Base-by-base conservation (phyloP, 1,139 yeast species). In the Citeromyces hawaiiensis region DNA sequence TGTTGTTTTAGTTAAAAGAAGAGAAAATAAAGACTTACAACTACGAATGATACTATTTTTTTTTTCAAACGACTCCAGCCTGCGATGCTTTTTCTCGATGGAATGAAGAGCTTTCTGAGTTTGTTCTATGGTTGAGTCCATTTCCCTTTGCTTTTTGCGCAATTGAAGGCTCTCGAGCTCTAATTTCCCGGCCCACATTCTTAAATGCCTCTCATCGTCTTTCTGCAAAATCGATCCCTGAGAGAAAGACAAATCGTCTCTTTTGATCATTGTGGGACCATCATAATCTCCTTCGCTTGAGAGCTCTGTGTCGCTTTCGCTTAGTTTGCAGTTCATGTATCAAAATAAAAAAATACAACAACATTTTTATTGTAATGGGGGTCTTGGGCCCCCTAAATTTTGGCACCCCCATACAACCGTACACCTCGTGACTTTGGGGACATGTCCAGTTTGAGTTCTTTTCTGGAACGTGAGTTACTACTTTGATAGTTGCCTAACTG, bases 381-480 rank as follows among this genome's bases (percentile, higher is more conserved):
- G 21, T 19, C 21, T n/a, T n/a, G n/a, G n/a, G n/a, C 27, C 27
- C 27, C 11, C 9, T 23, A 5, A 7, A 7, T 19, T 5, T 19
- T 19, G 7, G 7, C 21, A 19, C 21, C 21, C 21, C 21, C 11
- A 7, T 11, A 23, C 4, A 23, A 23, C 27, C 27, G 5, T 23
- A 23, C 27, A 23, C 27, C 27, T 23, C 8, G 27, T 23, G 27
- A 23, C 27, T 23, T 23, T 9, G 27, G 27, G 27, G 27, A 23
- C 7, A 43, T 46, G 49, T 47, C 51, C 27, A 41, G 44, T 37
- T 42, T 49, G 39, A 47, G 42, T 39, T 33, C 47, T 10, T 49
- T 49, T 39, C 39, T 48, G 16, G 46, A 48, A 29, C 50, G 52
- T 48, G 38, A 36, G 52, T n/a, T 45, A 33, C 15, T 11, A 11